These are phyloP conservation scores for Suillus paluster DNA, from an alignment of 768 basidiomycete genomes.

Conservation along the genomic window DNA sequence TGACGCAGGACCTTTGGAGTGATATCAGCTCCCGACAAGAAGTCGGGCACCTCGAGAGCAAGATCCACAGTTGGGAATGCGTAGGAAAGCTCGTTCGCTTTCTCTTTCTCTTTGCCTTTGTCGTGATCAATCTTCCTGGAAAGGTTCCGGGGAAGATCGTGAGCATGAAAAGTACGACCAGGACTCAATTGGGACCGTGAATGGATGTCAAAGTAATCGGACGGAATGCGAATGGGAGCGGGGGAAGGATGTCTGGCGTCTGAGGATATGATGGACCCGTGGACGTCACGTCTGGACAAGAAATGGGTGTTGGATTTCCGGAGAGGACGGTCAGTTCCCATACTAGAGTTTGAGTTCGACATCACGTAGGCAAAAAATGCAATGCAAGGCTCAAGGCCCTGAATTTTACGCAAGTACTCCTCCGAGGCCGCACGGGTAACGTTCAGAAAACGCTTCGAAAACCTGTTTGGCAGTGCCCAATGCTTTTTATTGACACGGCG, in stretches of 20 bases:
- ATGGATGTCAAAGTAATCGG: conserved; percentile 53
- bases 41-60: conserved; percentile 30
- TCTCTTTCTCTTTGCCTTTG: conserved; percentile 30
- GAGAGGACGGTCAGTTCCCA: conserved; percentile 42
- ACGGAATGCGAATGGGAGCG: conserved; percentile 22
- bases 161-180: conserved; percentile 27
- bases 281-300: conserved; percentile 57
- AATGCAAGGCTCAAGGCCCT: not conserved
- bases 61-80: conserved; percentile 32
- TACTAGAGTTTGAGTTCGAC: conserved; percentile 17
- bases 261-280: conserved; percentile 27
- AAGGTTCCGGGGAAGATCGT: conserved; percentile 22
- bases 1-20: conserved; percentile 49
- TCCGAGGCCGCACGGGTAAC: not conserved
- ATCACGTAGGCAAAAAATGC: conserved; percentile 17
- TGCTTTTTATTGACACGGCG: not conserved
- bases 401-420: conserved; percentile 2
- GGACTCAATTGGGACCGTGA: conserved; percentile 44
- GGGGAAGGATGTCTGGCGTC: conserved; percentile 19
- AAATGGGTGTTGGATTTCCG: conserved; percentile 62
- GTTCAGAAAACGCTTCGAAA: not conserved
- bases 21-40: conserved; percentile 28
- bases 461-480: conserved; percentile 1
- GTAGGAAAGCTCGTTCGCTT: conserved; percentile 26
- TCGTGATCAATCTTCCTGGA: conserved; percentile 30